These are phyloP conservation scores for Candida quercuum DNA, from an alignment of 805 yeast genomes.

Conservation along the genomic window DNA sequence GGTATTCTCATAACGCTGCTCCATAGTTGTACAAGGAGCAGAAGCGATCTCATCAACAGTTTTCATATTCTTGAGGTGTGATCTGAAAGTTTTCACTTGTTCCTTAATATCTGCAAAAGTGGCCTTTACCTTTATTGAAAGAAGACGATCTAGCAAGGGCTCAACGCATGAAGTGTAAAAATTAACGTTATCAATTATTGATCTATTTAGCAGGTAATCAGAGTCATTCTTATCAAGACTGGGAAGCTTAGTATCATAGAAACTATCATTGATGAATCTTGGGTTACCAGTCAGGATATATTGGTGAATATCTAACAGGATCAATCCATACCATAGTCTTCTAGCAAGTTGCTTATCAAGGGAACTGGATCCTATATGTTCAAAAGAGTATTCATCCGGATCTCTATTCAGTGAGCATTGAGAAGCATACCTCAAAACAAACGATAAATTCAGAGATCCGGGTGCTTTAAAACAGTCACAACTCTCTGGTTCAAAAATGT, in stretches of 20 bases:
- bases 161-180: too few relatives aligned
- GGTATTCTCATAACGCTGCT: background rate
- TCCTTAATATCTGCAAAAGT: background rate
- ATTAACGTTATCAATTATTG: background rate
- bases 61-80: background rate
- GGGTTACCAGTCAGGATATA: background rate
- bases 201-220: background rate
- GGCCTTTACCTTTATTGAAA: too few relatives aligned
- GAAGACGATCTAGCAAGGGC: too few relatives aligned
- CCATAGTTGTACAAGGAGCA: background rate
- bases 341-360: background rate
- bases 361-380: background rate
- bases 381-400: background rate
- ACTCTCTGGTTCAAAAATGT: background rate
- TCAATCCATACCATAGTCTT: background rate
- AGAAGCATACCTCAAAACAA: background rate
- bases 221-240: background rate
- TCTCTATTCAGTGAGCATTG: background rate
- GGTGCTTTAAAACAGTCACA: too few relatives aligned
- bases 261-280: background rate
- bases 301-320: background rate
- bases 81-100: background rate
- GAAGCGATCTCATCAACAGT: background rate
- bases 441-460: background rate
- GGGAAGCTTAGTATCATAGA: background rate